Evolutionary conservation across 305 asterid species (phyloP).

Genomic region (Rubia tinctorum): DNA sequence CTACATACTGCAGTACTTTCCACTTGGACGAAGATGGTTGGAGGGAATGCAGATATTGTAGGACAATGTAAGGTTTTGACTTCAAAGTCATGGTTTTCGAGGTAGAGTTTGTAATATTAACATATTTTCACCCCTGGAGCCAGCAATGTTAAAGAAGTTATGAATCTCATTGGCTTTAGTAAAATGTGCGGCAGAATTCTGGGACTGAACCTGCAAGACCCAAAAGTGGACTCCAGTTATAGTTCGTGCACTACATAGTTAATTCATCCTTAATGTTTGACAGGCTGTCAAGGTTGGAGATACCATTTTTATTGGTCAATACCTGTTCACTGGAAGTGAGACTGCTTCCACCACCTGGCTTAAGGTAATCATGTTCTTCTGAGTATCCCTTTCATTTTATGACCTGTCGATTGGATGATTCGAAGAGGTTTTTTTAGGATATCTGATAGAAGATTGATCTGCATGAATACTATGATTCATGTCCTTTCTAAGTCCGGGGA

Average conservation of each 20-base stretch:
- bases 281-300: constrained; percentile 83
- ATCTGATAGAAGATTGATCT: constrained; percentile 43
- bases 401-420: constrained; percentile 44
- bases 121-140: too few species aligned
- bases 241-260: not conserved
- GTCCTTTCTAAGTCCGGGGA: constrained; percentile 52
- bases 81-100: too few species aligned
- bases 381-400: constrained; percentile 4
- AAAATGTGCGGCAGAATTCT: too few species aligned
- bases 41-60: constrained; percentile 82
- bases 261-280: constrained; percentile 11
- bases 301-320: constrained; percentile 83
- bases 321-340: constrained; percentile 85
- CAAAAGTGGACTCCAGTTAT: not conserved
- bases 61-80: too few species aligned
- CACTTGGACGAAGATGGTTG: constrained; percentile 85
- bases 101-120: too few species aligned
- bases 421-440: constrained; percentile 48
- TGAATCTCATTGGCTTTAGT: too few species aligned
- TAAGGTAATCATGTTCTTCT: constrained; percentile 43
- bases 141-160: too few species aligned
- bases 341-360: constrained; percentile 85
- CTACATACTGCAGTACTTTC: constrained; percentile 68
- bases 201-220: too few species aligned
- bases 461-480: constrained; percentile 68